Percentiles rank a stretch among this genome's conserved stretches.
These are phyloP conservation scores for Beauveria pseudobassiana DNA, from an alignment of 2,329 filamentous ascomycete genomes.

Conservation along the genomic window DNA sequence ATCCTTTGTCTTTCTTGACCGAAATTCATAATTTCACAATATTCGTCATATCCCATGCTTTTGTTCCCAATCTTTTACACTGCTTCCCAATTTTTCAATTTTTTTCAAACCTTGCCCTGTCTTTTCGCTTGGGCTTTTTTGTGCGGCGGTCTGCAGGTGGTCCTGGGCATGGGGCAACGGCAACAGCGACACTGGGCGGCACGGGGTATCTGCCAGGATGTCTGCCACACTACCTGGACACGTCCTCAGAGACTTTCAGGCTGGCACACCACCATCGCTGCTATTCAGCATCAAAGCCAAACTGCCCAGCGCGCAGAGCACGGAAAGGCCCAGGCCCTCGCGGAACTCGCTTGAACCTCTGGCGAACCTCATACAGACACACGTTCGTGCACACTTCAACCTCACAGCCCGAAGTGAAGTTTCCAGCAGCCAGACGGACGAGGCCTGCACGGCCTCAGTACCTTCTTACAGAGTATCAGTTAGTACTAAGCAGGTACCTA, in stretches of 20 bases:
- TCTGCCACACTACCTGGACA: background rate
- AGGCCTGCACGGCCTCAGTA: background rate
- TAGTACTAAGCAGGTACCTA: background rate
- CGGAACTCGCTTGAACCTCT: background rate
- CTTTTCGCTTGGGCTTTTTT: constrained; percentile 9
- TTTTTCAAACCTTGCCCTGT: background rate
- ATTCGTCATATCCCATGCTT: background rate
- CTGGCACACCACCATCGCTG: background rate
- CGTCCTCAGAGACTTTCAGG: background rate
- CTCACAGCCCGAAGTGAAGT: background rate
- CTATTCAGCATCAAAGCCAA: background rate
- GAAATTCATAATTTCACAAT: background rate
- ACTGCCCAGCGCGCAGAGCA: background rate
- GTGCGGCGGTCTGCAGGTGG: constrained; percentile 7
- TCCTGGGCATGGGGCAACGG: background rate
- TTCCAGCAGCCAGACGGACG: background rate
- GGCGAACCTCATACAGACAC: background rate
- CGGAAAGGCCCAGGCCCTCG: background rate
- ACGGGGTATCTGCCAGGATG: background rate
- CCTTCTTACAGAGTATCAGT: background rate
- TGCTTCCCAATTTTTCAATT: background rate
- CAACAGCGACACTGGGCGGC: background rate
- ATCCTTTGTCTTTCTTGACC: background rate
- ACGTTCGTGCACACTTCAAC: background rate
- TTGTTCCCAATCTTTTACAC: background rate